Evolutionary conservation across 345 rosid species (phyloP), one percentile per base, ranked within the genome.

Genomic region (Microthlaspi erraticum): DNA sequence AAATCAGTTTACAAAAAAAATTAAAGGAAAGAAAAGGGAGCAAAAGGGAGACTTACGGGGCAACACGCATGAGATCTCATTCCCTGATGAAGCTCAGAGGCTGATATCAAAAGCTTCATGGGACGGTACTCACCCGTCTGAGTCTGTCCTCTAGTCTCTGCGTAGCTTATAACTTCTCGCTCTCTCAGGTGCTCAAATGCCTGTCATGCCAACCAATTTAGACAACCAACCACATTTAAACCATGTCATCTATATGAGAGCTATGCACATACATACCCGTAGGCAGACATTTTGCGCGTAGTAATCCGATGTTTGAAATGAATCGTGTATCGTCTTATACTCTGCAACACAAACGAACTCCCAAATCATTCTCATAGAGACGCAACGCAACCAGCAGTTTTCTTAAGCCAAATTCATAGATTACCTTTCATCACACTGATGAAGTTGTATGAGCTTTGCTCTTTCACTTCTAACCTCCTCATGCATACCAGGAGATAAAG

Each of bases 401-500:
- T 39, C 31, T 44, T 43, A 61, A 54, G 46, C 53, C 64, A 54
- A 56, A 53, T 31, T 7, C 8, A 60, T 16, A 65, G 42, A 26
- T 62, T 48, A 93, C 96, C 98, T 89, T 87, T 86, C 93, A 93
- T 93, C 53, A 89, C 84, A 14, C 96, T 82, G 73, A 52, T 81
- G 79, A 89, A 89, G 85, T 87, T 91, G 81, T 91, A 91, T 6
- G 95, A 84, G 69, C 38, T 88, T 81, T 91, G 93, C 80, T 91
- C 97, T 73, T 89, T 89, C 66, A 79, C 80, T 84, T 93, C 99
- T 79, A 91, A 67, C 66, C 96, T 84, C 81, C 81, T 91, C 95
- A 88, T 89, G 81, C 89, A 91, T 29, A 86, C 91, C 53, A 93
- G 83, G 70, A 93, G 68, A 79, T 89, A 93, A 58, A 91, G 91